Percentiles rank a stretch among this genome's conserved stretches.
phyloP scores from a whole-genome alignment of 768 basidiomycete genomes.

The Rhizopogon vinicolor region DNA sequence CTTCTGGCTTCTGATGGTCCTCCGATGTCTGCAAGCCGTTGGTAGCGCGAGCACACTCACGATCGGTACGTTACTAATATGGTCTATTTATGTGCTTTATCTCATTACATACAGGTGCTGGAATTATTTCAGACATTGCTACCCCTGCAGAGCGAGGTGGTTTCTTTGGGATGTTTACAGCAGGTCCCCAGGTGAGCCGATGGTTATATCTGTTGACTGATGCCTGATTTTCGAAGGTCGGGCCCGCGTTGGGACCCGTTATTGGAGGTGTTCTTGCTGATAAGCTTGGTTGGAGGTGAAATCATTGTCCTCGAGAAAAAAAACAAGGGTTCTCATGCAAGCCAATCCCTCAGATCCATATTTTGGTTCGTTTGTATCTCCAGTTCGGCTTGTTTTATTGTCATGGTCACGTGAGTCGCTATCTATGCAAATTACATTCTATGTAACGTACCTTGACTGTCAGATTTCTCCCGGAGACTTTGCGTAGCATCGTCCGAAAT shows the following conservation, averaged over 20 bases:
- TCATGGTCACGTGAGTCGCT: constrained; percentile 38
- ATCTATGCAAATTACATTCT: constrained; percentile 15
- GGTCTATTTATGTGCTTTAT: background rate
- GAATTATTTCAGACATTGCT: constrained; percentile 72
- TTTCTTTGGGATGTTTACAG: constrained; percentile 58
- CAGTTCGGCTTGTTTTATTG: constrained; percentile 38
- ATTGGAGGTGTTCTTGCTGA: constrained; percentile 53
- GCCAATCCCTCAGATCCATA: constrained; percentile 36
- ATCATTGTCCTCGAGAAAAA: background rate
- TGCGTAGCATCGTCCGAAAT: constrained; percentile 11
- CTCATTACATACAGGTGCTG: constrained; percentile 41
- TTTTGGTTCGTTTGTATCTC: constrained; percentile 60
- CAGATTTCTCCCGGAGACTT: constrained; percentile 10
- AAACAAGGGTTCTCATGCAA: background rate
- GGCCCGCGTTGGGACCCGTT: constrained; percentile 48
- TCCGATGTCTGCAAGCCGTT: constrained; percentile 71
- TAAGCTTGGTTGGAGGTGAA: constrained; percentile 59
- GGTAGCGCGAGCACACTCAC: constrained; percentile 74
- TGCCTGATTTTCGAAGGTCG: constrained; percentile 31
- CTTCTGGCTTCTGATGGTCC: constrained; percentile 70
- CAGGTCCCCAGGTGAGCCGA: constrained; percentile 52
- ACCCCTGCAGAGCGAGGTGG: constrained; percentile 63
- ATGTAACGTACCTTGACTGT: constrained; percentile 5
- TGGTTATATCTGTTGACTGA: background rate
- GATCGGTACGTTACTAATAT: constrained; percentile 37